Conservation (phyloP, 352 stramenopile genomes). For the Chrysophaeum taylorii region DNA sequence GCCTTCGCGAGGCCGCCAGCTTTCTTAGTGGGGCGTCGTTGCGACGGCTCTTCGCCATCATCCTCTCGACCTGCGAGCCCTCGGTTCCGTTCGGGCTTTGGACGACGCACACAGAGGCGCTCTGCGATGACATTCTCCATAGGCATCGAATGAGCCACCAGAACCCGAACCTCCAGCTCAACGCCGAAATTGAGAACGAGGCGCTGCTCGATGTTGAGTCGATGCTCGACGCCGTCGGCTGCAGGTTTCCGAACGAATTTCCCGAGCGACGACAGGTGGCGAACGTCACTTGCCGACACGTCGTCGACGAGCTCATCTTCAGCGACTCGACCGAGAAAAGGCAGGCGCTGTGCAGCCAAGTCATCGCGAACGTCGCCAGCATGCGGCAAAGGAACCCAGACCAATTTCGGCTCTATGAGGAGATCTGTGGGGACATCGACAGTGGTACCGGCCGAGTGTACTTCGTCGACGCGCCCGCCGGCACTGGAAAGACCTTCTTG, state of each 20-base stretch:
- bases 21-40: neutral
- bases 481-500: slow-evolving; percentile 25
- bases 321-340: neutral
- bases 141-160: too few species aligned
- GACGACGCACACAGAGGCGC: neutral
- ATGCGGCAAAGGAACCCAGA: neutral
- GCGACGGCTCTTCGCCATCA: neutral
- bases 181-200: too few species aligned
- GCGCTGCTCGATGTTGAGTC: too few species aligned
- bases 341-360: neutral
- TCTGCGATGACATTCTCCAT: neutral
- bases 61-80: neutral
- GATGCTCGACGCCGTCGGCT: too few species aligned
- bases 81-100: neutral
- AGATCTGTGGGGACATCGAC: slow-evolving; percentile 6
- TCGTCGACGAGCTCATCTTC: neutral
- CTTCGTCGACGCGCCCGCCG: slow-evolving; percentile 19
- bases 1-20: neutral
- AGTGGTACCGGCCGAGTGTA: neutral
- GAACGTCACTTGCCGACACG: neutral
- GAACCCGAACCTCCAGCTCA: too few species aligned
- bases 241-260: too few species aligned
- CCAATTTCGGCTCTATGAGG: neutral
- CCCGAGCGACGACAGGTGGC: neutral
- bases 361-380: neutral